Percentiles rank a stretch among this genome's conserved stretches.
Evolutionary conservation across 441 rosid genomes (phyloP).

Genomic region (Gossypium gossypioides): DNA sequence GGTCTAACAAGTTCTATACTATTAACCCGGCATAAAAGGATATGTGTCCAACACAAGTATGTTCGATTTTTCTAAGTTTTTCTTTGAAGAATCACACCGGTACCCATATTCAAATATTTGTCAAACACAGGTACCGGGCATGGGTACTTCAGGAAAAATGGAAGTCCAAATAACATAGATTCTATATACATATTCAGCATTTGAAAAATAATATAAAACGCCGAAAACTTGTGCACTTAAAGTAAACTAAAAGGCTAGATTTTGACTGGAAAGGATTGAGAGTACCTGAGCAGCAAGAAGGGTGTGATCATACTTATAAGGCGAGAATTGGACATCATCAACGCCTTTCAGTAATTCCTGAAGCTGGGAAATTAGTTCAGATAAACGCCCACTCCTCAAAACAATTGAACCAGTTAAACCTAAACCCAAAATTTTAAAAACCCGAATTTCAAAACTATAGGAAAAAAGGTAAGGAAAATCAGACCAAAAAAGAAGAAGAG

Average conservation of each 20-base stretch:
- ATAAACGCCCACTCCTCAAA: constrained; percentile 57
- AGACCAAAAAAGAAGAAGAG: constrained; percentile 9
- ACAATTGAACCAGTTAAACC: constrained; percentile 78
- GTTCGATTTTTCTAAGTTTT: neutral
- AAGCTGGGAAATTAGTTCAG: constrained; percentile 72
- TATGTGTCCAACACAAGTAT: neutral
- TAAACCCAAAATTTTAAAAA: constrained; percentile 12
- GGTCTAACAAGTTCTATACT: neutral
- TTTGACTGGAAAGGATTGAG: neutral
- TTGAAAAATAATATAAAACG: neutral
- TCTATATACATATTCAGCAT: neutral
- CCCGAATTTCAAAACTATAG: neutral
- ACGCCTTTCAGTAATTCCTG: constrained; percentile 74
- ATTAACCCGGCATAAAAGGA: neutral
- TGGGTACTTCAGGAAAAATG: neutral
- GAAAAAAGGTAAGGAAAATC: neutral
- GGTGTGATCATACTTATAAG: constrained; percentile 51
- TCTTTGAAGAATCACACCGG: neutral
- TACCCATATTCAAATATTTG: neutral
- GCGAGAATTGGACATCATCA: constrained; percentile 40
- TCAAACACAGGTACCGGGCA: neutral
- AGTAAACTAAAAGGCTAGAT: neutral
- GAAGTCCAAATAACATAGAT: neutral
- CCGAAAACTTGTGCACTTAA: neutral
- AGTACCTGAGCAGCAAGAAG: constrained; percentile 71